Conservation (phyloP, 495 filamentous ascomycete genomes). For the Penicillium desertorum region DNA sequence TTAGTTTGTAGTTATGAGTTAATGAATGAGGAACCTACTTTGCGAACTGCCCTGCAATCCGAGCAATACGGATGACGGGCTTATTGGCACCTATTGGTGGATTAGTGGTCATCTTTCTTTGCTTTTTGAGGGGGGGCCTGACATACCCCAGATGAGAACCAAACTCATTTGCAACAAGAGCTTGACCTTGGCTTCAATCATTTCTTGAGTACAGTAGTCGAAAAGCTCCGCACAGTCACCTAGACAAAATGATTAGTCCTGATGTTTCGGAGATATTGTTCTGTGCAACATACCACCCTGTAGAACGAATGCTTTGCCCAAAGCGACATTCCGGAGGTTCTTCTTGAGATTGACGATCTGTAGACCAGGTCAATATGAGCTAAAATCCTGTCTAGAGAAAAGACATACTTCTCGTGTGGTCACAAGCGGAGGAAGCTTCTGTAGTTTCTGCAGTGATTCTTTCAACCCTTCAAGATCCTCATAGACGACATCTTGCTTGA, state of each 20-base stretch:
- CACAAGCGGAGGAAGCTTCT: slow-evolving; percentile 81
- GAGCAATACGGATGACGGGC: slow-evolving; percentile 88
- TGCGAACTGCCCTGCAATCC: slow-evolving; percentile 96
- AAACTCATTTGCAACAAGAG: slow-evolving; percentile 45
- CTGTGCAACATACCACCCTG: slow-evolving; percentile 63
- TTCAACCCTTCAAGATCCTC: slow-evolving; percentile 62
- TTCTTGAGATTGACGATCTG: slow-evolving; percentile 76
- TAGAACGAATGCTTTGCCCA: slow-evolving; percentile 89
- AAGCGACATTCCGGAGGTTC: slow-evolving; percentile 77
- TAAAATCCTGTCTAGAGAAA: background rate
- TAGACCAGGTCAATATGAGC: background rate
- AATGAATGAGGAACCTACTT: slow-evolving; percentile 48
- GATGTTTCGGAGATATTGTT: background rate
- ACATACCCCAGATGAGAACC: slow-evolving; percentile 28
- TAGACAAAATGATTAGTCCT: slow-evolving; percentile 18
- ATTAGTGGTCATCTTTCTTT: slow-evolving; percentile 14
- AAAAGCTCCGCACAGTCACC: slow-evolving; percentile 96
- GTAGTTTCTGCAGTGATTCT: slow-evolving; percentile 67
- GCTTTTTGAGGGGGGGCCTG: background rate
- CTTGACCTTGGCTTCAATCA: slow-evolving; percentile 76
- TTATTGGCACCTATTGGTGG: slow-evolving; percentile 63
- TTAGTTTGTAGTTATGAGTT: slow-evolving; percentile 12
- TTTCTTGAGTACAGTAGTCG: slow-evolving; percentile 86
- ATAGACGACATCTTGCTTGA: slow-evolving; percentile 87
- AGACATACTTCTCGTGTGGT: slow-evolving; percentile 68